Evolutionary conservation across 768 basidiomycete species (phyloP), one percentile per base, ranked within the genome.

Genomic region (Tulasnella sp.): DNA sequence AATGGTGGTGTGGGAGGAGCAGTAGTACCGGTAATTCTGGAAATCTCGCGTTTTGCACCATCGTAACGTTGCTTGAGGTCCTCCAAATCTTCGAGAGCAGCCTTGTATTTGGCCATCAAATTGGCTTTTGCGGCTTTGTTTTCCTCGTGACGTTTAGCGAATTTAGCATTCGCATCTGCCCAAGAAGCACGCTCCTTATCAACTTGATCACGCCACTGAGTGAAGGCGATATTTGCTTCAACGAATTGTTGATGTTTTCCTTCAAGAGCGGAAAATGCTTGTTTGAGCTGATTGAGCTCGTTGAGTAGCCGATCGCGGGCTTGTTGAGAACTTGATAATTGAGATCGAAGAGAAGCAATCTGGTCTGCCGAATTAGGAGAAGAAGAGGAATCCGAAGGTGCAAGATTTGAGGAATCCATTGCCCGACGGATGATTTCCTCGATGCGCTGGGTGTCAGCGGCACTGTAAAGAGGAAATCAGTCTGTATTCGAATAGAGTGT

Each of bases 131-230:
- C 49, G 25, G 49, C 49, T 51, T 51, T 51, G 29, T 51, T 28
- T 24, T 51, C 49, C 37, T 51, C 49, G 40, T 51, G 49, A 2
- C 49, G 42, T 42, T 51, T 51, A n/a, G 49, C 49, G 49, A 51
- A 51, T 25, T 51, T 51, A 24, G 49, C 49, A 42, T 51, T 51
- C 39, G 49, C 49, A 22, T 51, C 49, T 3, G 49, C 49, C 49
- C 49, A 51, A n/a, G 49, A 42, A 19, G 39, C 49, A 16, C 49
- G 49, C 15, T 51, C 39, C 9, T 29, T 25, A 19, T 51, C 49
- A 39, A 51, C 44, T 19, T 51, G 40, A 29, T 51, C 49, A 19
- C 49, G 37, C 49, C 49, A 51, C n/a, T 43, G 49, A 20, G 49
- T 51, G 39, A 51, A 51, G 31, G 49, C 49, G 49, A 51, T 42